Base-by-base conservation (phyloP, 495 filamentous ascomycete species). In the Aspergillus conjunctus region DNA sequence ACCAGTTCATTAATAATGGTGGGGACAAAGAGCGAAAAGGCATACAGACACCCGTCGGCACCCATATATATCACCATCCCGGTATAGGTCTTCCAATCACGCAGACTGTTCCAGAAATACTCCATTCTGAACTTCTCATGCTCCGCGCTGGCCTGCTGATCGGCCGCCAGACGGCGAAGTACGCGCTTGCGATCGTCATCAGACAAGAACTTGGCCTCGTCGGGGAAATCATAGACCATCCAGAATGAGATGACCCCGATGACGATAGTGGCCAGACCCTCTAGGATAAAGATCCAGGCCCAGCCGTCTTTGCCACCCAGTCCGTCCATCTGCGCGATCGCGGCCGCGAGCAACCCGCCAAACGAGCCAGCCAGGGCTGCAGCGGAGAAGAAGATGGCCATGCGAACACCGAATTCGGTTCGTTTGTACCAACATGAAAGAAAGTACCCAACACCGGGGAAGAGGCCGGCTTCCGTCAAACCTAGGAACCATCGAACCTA, bases 181-280 rank as follows among this genome's bases (percentile, higher is more conserved):
- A 96, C 92, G 8, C 92, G 85, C 14, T 78, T 79, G 30, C 90
- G 85, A 64, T 98, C 93, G 1, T 77, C 76, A 0, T 84, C 80
- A 3, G 84, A 86, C 18, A 98, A 79, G 67, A 97, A 98, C 10
- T 60, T 82, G 7, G 93, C 93, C 45, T 88, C 79, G 65, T 92
- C 90, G 0, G 93, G 93, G 68, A 96, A 97, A 67, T 98, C 91
- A 63, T 90, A 84, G 2, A 98, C 91, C 75, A 91, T 82, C 88
- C 89, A 94, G 73, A 91, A 93, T 11, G 87, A 91, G 1, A 79
- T 73, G 5, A 92, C 39, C 7, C 89, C 93, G 32, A 93, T 81
- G 10, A 96, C 5, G 9, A 94, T 65, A 0, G 70, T 70, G 9
- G 81, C 79, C 21, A 80, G 77, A 15, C 86, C 81, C 51, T 87